Conservation (phyloP, 345 rosid genomes). For the Gossypioides kirkii region DNA sequence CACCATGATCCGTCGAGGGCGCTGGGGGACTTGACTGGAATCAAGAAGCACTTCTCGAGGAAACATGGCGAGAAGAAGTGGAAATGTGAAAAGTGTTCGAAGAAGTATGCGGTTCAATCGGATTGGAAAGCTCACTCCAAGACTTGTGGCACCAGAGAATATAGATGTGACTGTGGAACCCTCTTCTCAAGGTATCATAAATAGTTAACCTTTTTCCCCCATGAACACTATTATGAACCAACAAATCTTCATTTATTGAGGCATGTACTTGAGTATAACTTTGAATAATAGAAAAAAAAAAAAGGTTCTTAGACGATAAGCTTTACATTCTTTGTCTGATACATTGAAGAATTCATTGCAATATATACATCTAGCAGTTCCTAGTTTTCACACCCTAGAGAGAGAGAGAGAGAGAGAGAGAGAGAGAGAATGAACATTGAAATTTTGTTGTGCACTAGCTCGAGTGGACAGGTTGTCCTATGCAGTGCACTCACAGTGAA, state of each 20-base stretch:
- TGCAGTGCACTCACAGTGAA: conserved; percentile 15
- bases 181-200: conserved; percentile 70
- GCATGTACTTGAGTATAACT: neutral
- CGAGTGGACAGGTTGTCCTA: conserved; percentile 33
- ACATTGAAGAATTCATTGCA: conserved; percentile 3
- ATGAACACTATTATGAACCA: neutral
- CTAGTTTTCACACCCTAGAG: conserved; percentile 8
- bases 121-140: conserved; percentile 95
- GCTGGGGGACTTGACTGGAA: conserved; percentile 62
- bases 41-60: conserved; percentile 59
- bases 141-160: conserved; percentile 81
- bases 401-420: neutral
- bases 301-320: conserved; percentile 24
- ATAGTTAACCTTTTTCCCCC: neutral
- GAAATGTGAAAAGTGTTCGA: conserved; percentile 79
- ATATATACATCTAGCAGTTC: conserved; percentile 9
- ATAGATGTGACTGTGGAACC: conserved; percentile 88
- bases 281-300: neutral
- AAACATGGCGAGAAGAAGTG: conserved; percentile 68
- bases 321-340: conserved; percentile 12
- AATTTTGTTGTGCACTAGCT: conserved; percentile 16
- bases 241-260: conserved; percentile 6
- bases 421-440: neutral
- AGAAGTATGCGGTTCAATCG: conserved; percentile 83
- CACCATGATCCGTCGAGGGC: conserved; percentile 65